Evolutionary conservation across 306 rosid species (phyloP), one percentile per base, ranked within the genome.

Genomic region (Vigna reflexopilosa): DNA sequence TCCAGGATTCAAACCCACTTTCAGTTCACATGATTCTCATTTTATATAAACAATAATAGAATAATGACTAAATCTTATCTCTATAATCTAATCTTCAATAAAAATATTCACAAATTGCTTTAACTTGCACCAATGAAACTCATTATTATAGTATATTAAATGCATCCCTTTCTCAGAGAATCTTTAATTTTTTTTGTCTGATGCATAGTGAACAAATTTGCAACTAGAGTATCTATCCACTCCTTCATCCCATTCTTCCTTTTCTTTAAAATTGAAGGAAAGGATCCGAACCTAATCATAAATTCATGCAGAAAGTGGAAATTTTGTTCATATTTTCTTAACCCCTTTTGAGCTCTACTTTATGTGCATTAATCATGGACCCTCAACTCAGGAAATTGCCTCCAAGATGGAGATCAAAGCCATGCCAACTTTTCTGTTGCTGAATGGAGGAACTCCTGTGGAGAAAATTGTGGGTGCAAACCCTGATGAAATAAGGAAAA

Each of bases 401-500:
- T 76, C 85, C 16, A 84, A 79, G 77, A 67, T 87, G 73, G 85
- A 85, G 36, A 85, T 87, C n/a, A 87, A 82, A 68, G 88, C 91
- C 40, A 78, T 85, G 79, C 88, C 88, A 19, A 82, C 86, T 0
- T 79, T 85, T 57, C 0, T 79, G 52, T 50, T 85, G 58, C 67
- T 85, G 83, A 81, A 20, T 20, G 82, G 83, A 52, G 91, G 86
- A 73, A 59, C 42, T 58, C 47, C 45, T 0, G 73, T 77, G 47
- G 83, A 67, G 4, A 84, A 73, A 73, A 72, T 87, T 79, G 88
- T 87, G 40, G 90, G 90, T 54, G 90, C 88, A 61, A 84, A 87
- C 78, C 86, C 86, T 47, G 70, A 59, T 20, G 86, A 84, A 75
- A 56, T 84, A 13, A 85, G 30, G 81, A 87, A 70, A 80, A 82